Evolutionary conservation across 352 stramenopile genomes (phyloP), one percentile per base, ranked within the genome.

Genomic region (Pythium oligandrum): DNA sequence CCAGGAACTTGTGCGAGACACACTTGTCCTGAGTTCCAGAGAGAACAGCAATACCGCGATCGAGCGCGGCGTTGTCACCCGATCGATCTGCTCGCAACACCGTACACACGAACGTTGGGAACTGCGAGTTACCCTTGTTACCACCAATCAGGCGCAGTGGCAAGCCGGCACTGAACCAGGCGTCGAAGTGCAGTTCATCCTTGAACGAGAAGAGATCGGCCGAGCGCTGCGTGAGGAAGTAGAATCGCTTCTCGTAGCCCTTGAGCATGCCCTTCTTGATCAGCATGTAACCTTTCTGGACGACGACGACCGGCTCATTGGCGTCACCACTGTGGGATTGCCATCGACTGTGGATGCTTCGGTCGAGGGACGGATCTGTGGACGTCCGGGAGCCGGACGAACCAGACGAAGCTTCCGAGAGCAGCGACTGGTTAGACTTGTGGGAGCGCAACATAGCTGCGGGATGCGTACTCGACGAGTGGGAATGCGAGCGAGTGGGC

Each of bases 181-280:
- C 55, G 33, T 64, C 73, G 58, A 90, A 90, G 26, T 65, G 70
- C 45, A 64, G 72, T 59, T 90, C 73, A 53, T 88, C 75, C 60
- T 78, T 80, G 63, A 74, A 88, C 30, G 57, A 65, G 57, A 73
- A 90, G 8, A 90, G 53, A 33, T 86, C 72, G 1, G 77, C 40
- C 32, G 38, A 64, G 11, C 51, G 36, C 2, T 54, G 53, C 38
- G 59, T 59, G 4, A 88, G 48, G 47, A 90, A 90, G 53, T 85
- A 90, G 53, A 71, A 90, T 51, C 74, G 70, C 56, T 83, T 84
- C 55, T 88, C 76, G 44, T 72, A 57, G 35, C 69, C 64, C 46
- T 88, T 85, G 50, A 90, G 72, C 53, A 87, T 53, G 0, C 68
- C 73, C 45, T 71, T 71, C 47, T 80, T 73, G 50, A 68, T 57